Percentiles rank a stretch among this genome's conserved stretches.
These are phyloP conservation scores for Gloeopeniophorella convolvens DNA, from an alignment of 768 basidiomycete genomes.

Conservation along the genomic window DNA sequence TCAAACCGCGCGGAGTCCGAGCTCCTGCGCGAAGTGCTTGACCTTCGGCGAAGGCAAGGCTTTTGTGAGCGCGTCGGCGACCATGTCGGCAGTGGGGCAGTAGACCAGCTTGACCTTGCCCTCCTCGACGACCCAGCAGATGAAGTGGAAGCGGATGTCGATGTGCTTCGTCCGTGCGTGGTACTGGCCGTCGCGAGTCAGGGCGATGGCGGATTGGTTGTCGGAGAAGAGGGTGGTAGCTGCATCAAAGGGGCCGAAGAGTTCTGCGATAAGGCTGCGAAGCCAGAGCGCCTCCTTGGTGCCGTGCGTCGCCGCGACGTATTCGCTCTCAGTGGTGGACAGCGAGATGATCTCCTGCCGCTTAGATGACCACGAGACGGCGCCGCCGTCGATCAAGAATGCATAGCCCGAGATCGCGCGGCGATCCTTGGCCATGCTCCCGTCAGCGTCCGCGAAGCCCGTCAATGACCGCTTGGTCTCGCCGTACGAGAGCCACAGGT, in stretches of 20 bases:
- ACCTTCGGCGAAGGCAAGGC: no score
- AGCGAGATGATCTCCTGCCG: conserved; percentile 35
- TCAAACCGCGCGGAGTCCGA: no score
- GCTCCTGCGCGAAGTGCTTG: no score
- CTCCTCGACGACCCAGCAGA: no score
- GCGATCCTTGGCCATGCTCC: conserved; percentile 19
- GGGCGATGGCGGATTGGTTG: conserved; percentile 32
- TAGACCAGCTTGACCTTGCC: no score
- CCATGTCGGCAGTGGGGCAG: no score
- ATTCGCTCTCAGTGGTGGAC: conserved; percentile 38
- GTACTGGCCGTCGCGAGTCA: conserved; percentile 26
- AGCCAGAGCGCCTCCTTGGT: conserved; percentile 32
- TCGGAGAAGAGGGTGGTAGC: no score
- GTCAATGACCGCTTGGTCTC: no score
- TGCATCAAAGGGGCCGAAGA: not conserved
- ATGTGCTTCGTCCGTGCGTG: conserved; percentile 34
- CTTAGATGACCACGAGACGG: conserved; percentile 33
- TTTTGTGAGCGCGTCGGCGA: no score
- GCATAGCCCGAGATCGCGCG: conserved; percentile 34
- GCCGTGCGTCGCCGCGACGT: no score
- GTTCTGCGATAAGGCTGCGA: conserved; percentile 24
- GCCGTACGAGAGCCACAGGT: no score
- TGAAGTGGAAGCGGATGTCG: no score
- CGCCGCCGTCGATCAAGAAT: conserved; percentile 31
- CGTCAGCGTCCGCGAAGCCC: conserved; percentile 25